Evolutionary conservation across 768 basidiomycete genomes (phyloP), one percentile per base, ranked within the genome.

Genomic region (Suillus occidentalis): DNA sequence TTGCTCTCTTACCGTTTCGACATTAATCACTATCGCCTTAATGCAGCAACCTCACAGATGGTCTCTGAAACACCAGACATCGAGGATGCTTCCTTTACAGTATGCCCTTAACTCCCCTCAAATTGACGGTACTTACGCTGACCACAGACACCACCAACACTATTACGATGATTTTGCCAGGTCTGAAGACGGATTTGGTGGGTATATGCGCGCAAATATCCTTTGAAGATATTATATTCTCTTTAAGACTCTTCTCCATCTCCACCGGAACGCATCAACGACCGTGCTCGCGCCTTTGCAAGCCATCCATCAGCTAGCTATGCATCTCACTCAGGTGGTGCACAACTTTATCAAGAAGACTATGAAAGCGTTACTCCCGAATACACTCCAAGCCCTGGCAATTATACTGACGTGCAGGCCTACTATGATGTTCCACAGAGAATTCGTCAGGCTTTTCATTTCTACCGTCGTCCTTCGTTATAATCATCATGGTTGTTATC

Each of bases 211-310:
- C 22, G 56, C 22, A 14, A 13, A 10, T 57, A 4, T 36, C 4
- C 34, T 37, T 16, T 52, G 39, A 34, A 56, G 64, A 40, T 3
- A 37, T 67, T 43, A 75, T 73, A 55, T 72, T 75, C 56, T 68
- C 68, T n/a, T 76, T 74, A 64, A 69, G 76, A 73, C 12, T 73
- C 76, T 12, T 79, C 79, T 34, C 72, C 78, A 7, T 79, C 77
- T 40, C 80, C 78, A 6, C 72, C 75, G 39, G 76, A 73, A 53
- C 76, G 69, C 57, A 18, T 40, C 22, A 18, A 25, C 25, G 18
- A 40, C 28, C 58, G 28, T 31, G 42, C 40, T 59, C 58, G 40
- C 6, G 10, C 58, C 6, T 42, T 59, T 42, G 58, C 25, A 42
- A 59, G 3, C 25, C 12, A 59, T 42, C 40, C 58, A 10, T 28